Evolutionary conservation across 2,329 filamentous ascomycete species (phyloP).

Genomic region (Trichoderma gracile): DNA sequence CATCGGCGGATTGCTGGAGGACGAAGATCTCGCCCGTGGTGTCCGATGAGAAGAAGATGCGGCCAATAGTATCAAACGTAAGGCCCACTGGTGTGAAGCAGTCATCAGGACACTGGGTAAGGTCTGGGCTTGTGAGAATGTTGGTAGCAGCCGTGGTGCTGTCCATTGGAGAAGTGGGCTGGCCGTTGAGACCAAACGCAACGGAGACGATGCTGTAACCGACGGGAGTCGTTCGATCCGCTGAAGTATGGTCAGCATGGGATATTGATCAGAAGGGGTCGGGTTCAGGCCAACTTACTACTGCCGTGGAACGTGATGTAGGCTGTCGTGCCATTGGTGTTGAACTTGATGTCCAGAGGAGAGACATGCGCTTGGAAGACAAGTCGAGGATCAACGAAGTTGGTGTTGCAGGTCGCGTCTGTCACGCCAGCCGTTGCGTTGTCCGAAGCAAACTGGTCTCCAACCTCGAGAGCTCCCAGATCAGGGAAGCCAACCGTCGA

Average conservation of each 20-base stretch:
- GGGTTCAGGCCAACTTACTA: conserved; percentile 49
- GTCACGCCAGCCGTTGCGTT: conserved; percentile 41
- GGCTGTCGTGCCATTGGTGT: conserved; percentile 55
- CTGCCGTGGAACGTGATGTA: conserved; percentile 73
- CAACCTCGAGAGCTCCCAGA: conserved; percentile 44
- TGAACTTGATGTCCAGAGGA: conserved; percentile 71
- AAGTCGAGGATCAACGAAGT: conserved; percentile 54
- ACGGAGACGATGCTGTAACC: conserved; percentile 51
- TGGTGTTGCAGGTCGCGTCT: conserved; percentile 47
- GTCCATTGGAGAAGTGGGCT: conserved; percentile 41
- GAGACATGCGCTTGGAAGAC: conserved; percentile 66
- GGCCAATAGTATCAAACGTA: conserved; percentile 50
- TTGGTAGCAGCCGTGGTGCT: conserved; percentile 52
- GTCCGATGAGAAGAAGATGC: conserved; percentile 65
- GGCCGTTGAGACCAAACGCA: conserved; percentile 43
- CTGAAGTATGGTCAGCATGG: conserved; percentile 31
- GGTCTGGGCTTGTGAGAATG: conserved; percentile 58
- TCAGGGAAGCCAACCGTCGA: conserved; percentile 48
- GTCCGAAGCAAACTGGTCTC: conserved; percentile 51
- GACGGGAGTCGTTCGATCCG: conserved; percentile 45
- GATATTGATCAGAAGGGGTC: not conserved
- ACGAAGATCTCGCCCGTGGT: conserved; percentile 67
- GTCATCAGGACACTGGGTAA: conserved; percentile 51
- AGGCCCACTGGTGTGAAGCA: conserved; percentile 67
- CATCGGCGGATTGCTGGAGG: conserved; percentile 35